Evolutionary conservation across 768 basidiomycete species (phyloP).

Genomic region (Termitomyces sp.): DNA sequence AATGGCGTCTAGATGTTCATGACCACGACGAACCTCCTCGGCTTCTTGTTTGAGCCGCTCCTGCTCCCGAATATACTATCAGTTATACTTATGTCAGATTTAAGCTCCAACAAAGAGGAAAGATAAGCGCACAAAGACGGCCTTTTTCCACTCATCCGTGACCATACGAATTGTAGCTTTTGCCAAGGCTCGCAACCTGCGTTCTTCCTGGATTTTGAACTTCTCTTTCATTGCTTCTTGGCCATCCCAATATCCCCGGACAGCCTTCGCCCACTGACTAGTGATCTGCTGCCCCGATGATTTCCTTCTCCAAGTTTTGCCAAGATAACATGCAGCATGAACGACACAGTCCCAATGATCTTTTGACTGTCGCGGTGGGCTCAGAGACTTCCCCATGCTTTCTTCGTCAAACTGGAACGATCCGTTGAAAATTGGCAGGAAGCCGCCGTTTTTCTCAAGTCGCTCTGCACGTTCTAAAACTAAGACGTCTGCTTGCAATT

Average conservation of each 20-base stretch:
- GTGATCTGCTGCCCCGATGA: constrained; percentile 32
- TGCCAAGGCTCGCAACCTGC: constrained; percentile 56
- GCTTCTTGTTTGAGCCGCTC: constrained; percentile 56
- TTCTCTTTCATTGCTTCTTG: constrained; percentile 58
- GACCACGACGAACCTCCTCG: constrained; percentile 75
- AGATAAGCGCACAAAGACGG: constrained; percentile 59
- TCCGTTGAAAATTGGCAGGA: constrained; percentile 31
- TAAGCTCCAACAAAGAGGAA: neutral
- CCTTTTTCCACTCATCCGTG: constrained; percentile 81
- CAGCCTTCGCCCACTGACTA: constrained; percentile 54
- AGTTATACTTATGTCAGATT: neutral
- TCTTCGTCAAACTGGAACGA: constrained; percentile 23
- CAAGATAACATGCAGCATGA: constrained; percentile 30
- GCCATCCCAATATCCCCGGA: constrained; percentile 74
- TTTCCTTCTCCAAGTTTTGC: constrained; percentile 21
- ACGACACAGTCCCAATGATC: constrained; percentile 62
- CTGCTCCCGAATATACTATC: constrained; percentile 69
- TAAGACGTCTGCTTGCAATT: constrained; percentile 24
- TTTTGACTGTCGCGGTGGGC: constrained; percentile 26
- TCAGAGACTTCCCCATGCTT: constrained; percentile 17
- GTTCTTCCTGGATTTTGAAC: constrained; percentile 56
- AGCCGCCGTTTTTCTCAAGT: constrained; percentile 31
- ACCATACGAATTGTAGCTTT: constrained; percentile 70
- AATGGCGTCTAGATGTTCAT: constrained; percentile 85
- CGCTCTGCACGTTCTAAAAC: constrained; percentile 27